These are phyloP conservation scores for Ophiostoma sp. DNA, from an alignment of 2,329 filamentous ascomycete genomes.

Conservation along the genomic window DNA sequence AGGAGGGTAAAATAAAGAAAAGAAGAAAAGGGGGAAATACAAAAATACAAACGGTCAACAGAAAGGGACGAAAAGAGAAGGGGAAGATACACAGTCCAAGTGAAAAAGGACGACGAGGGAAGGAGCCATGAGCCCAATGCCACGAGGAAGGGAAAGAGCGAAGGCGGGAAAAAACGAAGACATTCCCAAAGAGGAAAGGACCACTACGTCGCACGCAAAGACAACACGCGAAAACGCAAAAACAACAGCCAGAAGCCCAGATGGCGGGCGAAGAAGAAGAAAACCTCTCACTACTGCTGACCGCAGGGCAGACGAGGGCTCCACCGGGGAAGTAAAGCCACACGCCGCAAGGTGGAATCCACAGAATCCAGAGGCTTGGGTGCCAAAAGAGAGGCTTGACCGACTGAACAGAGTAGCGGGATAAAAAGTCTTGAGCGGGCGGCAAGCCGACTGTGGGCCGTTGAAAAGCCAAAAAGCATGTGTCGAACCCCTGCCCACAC, in stretches of 20 bases:
- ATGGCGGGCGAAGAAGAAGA: background rate
- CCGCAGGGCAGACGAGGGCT: background rate
- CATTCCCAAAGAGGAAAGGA: slow-evolving; percentile 13
- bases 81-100: background rate
- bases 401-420: background rate
- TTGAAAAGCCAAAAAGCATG: background rate
- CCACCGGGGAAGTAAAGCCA: slow-evolving; percentile 5
- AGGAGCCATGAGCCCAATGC: background rate
- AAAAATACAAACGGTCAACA: background rate
- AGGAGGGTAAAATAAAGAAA: slow-evolving; percentile 9
- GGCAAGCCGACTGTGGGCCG: slow-evolving; percentile 3
- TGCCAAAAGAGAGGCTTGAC: background rate
- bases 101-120: background rate
- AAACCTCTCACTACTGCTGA: slow-evolving; percentile 14
- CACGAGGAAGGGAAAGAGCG: background rate
- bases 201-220: slow-evolving; percentile 12
- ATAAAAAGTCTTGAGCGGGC: background rate
- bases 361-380: slow-evolving; percentile 6
- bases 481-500: background rate
- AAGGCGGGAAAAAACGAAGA: slow-evolving; percentile 2
- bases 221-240: background rate
- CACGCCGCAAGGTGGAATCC: background rate
- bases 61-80: background rate
- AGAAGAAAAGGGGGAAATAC: background rate
- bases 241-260: background rate